These are phyloP conservation scores for Colletotrichum melonis DNA, from an alignment of 2,329 filamentous ascomycete species.

Conservation along the genomic window DNA sequence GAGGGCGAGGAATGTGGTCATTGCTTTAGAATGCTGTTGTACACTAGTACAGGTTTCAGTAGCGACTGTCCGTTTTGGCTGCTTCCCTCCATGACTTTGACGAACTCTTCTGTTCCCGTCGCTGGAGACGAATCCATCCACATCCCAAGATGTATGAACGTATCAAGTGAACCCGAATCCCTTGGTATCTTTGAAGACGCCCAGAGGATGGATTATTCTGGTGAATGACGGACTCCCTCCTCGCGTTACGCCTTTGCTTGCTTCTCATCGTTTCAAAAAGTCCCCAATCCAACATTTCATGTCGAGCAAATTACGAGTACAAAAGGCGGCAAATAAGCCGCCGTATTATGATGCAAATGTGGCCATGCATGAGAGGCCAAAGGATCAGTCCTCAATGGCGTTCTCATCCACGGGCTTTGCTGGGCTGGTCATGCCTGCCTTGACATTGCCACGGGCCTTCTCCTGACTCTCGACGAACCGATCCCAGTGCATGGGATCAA, in stretches of 20 bases:
- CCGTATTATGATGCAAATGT: not conserved
- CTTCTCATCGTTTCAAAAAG: constrained; percentile 18
- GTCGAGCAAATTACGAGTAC: constrained; percentile 25
- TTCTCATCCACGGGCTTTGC: constrained; percentile 50
- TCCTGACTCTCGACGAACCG: constrained; percentile 71
- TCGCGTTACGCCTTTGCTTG: constrained; percentile 34
- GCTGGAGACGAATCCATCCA: not conserved
- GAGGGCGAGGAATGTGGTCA: constrained; percentile 18
- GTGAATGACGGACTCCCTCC: constrained; percentile 3
- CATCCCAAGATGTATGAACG: not conserved
- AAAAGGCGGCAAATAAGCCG: constrained; percentile 4
- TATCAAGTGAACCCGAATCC: not conserved
- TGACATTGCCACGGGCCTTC: constrained; percentile 67
- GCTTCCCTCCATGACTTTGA: not conserved
- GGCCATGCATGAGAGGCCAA: not conserved
- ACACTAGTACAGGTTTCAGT: constrained; percentile 23
- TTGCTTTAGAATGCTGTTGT: constrained; percentile 14
- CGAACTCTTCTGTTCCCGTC: not conserved
- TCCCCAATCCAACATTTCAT: constrained; percentile 10
- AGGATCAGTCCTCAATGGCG: constrained; percentile 52
- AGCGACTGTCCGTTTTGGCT: constrained; percentile 17
- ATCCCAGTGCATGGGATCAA: constrained; percentile 75
- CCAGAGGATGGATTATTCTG: not conserved
- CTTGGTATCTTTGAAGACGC: not conserved
- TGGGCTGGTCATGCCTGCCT: constrained; percentile 44